Evolutionary conservation across 768 basidiomycete species (phyloP).

Genomic region (Tulasnella sp.): DNA sequence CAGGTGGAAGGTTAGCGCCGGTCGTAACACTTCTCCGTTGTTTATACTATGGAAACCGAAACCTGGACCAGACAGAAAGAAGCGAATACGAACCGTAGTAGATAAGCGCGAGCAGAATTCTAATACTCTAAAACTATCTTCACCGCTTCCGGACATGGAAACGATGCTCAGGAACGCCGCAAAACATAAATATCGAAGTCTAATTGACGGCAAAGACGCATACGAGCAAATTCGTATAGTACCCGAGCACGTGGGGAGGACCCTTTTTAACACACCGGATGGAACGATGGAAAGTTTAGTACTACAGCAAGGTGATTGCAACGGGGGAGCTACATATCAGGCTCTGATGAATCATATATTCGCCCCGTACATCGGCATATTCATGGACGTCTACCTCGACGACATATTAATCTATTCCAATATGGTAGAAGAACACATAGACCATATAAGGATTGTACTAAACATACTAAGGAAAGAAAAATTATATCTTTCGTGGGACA

Average conservation of each 20-base stretch:
- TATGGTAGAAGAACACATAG: slow-evolving; percentile 31
- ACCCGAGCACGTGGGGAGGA: slow-evolving; percentile 7
- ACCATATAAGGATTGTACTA: slow-evolving; percentile 31
- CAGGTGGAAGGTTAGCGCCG: neutral
- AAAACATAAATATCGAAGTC: slow-evolving; percentile 2
- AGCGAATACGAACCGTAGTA: slow-evolving; percentile 4
- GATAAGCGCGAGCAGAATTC: slow-evolving; percentile 9
- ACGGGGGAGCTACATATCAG: slow-evolving; percentile 34
- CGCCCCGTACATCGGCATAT: slow-evolving; percentile 31
- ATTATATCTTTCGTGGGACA: slow-evolving; percentile 31
- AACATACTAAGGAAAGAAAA: slow-evolving; percentile 27
- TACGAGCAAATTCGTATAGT: slow-evolving; percentile 12
- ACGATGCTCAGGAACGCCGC: slow-evolving; percentile 4
- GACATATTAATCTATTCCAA: slow-evolving; percentile 43
- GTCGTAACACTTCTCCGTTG: neutral
- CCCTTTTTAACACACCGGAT: slow-evolving; percentile 5
- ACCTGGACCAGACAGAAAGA: slow-evolving; percentile 1
- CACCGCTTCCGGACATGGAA: slow-evolving; percentile 17
- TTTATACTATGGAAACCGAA: neutral
- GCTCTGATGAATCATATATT: slow-evolving; percentile 33
- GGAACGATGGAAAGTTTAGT: slow-evolving; percentile 16
- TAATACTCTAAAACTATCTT: slow-evolving; percentile 7
- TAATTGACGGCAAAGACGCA: slow-evolving; percentile 13
- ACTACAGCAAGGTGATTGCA: slow-evolving; percentile 26
- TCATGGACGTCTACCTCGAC: slow-evolving; percentile 42